phyloP scores from a whole-genome alignment of 768 basidiomycete species.

The Boletus sp. region DNA sequence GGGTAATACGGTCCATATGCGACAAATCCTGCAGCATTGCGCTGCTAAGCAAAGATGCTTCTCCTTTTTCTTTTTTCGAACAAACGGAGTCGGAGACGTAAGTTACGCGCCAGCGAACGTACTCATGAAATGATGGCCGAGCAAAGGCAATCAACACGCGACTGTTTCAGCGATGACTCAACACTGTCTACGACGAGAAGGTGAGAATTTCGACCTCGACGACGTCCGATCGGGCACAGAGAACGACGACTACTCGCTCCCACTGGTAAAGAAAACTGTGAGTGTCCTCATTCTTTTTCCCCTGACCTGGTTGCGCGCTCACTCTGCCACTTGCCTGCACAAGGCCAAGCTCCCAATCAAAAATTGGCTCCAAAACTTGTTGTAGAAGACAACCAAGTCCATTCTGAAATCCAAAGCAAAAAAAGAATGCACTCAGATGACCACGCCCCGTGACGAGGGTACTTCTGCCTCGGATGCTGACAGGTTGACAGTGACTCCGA shows the following conservation, averaged over 20 bases:
- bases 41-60: constrained; percentile 37
- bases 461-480: constrained; percentile 41
- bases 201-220: constrained; percentile 62
- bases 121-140: constrained; percentile 1
- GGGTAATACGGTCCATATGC: constrained; percentile 95
- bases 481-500: constrained; percentile 35
- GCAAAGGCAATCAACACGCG: not conserved
- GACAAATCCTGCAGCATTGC: constrained; percentile 90
- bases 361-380: constrained; percentile 44
- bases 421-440: constrained; percentile 71
- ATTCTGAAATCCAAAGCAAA: constrained; percentile 55
- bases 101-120: constrained; percentile 3
- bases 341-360: constrained; percentile 36
- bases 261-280: constrained; percentile 48
- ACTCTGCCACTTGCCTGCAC: constrained; percentile 16
- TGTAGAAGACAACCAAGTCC: constrained; percentile 37
- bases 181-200: not conserved
- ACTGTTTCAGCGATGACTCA: not conserved
- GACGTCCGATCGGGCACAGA: constrained; percentile 48
- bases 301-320: constrained; percentile 2
- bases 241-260: constrained; percentile 65
- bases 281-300: not conserved
- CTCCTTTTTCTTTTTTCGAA: constrained; percentile 5
- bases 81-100: constrained; percentile 12
- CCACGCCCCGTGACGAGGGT: constrained; percentile 47